Percentiles rank a stretch among this genome's conserved stretches.
Conservation (phyloP, 768 basidiomycete species). For the Nidularia sp. region DNA sequence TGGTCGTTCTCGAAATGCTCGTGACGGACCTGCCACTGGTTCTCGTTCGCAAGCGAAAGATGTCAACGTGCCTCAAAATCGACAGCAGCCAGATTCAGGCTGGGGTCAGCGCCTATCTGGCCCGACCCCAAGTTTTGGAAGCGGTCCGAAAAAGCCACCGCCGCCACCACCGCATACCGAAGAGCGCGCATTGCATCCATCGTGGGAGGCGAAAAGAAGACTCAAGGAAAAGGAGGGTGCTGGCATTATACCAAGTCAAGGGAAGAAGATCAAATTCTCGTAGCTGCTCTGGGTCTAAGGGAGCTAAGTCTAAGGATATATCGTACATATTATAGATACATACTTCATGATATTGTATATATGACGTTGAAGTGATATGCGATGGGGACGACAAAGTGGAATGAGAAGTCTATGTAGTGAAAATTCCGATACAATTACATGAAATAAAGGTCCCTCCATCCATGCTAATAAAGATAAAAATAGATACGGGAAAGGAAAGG, state of each 20-base stretch:
- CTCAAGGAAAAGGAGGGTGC: constrained; percentile 65
- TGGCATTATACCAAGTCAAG: constrained; percentile 63
- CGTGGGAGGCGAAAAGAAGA: constrained; percentile 92
- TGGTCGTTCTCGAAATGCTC: no score
- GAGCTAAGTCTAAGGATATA: no score
- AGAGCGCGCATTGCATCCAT: constrained; percentile 72
- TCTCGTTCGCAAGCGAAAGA: constrained; percentile 3
- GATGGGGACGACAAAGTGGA: no score
- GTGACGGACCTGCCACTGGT: neutral
- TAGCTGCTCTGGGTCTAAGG: constrained; percentile 9
- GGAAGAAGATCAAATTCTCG: constrained; percentile 80
- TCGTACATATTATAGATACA: no score
- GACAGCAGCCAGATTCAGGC: constrained; percentile 17
- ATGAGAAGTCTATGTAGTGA: no score
- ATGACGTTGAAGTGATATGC: no score
- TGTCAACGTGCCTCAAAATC: constrained; percentile 12
- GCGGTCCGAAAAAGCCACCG: neutral
- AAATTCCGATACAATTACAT: no score
- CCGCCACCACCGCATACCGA: constrained; percentile 11
- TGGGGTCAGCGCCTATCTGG: constrained; percentile 15
- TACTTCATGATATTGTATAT: no score
- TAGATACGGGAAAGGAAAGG: no score
- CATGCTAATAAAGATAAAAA: no score
- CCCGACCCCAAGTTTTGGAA: constrained; percentile 1
- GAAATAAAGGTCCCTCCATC: no score